Evolutionary conservation across 1,284 basidiomycete genomes (phyloP).

Genomic region (Pyrrhoderma lamaoense): DNA sequence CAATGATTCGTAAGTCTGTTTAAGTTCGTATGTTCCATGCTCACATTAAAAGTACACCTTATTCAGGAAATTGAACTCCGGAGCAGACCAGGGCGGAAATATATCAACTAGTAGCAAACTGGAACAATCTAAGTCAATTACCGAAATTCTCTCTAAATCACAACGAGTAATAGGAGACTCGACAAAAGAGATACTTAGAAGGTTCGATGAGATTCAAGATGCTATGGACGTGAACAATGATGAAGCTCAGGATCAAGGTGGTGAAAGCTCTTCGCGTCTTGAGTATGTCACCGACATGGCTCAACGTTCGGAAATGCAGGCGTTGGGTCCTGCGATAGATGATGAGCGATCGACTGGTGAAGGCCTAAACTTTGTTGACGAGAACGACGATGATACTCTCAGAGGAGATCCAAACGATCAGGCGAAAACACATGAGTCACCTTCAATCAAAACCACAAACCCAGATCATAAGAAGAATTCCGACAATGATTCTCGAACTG

Average conservation of each 20-base stretch:
- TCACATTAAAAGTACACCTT: too few species aligned
- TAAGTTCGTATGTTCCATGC: too few species aligned
- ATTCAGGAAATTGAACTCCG: too few species aligned
- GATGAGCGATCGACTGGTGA: constrained; percentile 80
- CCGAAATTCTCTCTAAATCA: constrained; percentile 40
- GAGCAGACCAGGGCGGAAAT: too few species aligned
- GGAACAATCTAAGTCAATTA: too few species aligned
- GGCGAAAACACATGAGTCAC: neutral
- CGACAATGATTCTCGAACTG: neutral
- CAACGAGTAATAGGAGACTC: constrained; percentile 84
- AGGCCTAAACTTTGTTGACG: constrained; percentile 72
- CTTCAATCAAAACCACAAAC: neutral
- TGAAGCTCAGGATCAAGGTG: constrained; percentile 17
- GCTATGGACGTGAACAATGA: constrained; percentile 33
- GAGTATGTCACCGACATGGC: constrained; percentile 82
- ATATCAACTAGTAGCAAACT: too few species aligned
- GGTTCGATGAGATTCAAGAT: constrained; percentile 80
- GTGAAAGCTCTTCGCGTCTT: constrained; percentile 42
- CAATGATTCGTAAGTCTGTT: too few species aligned
- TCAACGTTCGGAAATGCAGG: constrained; percentile 75
- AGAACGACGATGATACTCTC: constrained; percentile 31
- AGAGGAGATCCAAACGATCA: neutral
- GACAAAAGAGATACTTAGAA: constrained; percentile 75
- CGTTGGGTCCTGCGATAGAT: constrained; percentile 79
- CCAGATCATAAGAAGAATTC: neutral